Percentiles rank a stretch among this genome's conserved stretches.
Evolutionary conservation across 1,284 basidiomycete genomes (phyloP).

Genomic region (Pseudozyma hubeiensis): DNA sequence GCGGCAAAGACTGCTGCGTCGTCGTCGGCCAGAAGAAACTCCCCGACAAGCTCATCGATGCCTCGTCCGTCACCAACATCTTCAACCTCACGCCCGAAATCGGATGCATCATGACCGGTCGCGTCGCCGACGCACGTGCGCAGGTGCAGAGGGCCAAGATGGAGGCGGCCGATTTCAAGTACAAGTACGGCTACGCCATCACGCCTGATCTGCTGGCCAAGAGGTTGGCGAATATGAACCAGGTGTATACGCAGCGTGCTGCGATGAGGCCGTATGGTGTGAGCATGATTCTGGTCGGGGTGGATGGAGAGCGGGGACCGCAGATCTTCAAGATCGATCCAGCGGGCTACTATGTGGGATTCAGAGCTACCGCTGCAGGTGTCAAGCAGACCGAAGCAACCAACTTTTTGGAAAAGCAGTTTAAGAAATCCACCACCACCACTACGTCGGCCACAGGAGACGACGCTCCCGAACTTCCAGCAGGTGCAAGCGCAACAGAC

Average conservation of each 20-base stretch:
- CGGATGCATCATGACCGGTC: conserved; percentile 96
- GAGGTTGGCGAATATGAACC: conserved; percentile 96
- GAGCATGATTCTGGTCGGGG: conserved; percentile 94
- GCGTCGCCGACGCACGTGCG: conserved; percentile 90
- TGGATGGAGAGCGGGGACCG: conserved; percentile 84
- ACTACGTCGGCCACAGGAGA: background rate
- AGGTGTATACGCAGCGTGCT: conserved; percentile 97
- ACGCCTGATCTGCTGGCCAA: conserved; percentile 93
- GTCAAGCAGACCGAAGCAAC: conserved; percentile 99
- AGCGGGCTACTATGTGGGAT: conserved; percentile 97
- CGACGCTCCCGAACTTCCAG: background rate
- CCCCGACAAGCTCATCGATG: conserved; percentile 97
- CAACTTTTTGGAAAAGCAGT: conserved; percentile 96
- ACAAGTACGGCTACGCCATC: conserved; percentile 97
- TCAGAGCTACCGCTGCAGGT: conserved; percentile 94
- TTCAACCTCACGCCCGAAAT: conserved; percentile 97
- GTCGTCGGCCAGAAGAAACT: conserved; percentile 99
- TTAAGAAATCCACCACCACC: conserved; percentile 80
- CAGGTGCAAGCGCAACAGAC: conserved; percentile 41
- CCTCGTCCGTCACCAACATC: conserved; percentile 92
- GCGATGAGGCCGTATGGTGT: conserved; percentile 98
- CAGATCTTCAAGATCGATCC: conserved; percentile 99
- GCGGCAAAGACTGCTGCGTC: conserved; percentile 93
- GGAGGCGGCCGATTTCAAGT: conserved; percentile 93
- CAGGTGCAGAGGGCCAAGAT: conserved; percentile 88